Base-by-base conservation (phyloP, 2,329 filamentous ascomycete species). In the Ceratocystis albifundus region DNA sequence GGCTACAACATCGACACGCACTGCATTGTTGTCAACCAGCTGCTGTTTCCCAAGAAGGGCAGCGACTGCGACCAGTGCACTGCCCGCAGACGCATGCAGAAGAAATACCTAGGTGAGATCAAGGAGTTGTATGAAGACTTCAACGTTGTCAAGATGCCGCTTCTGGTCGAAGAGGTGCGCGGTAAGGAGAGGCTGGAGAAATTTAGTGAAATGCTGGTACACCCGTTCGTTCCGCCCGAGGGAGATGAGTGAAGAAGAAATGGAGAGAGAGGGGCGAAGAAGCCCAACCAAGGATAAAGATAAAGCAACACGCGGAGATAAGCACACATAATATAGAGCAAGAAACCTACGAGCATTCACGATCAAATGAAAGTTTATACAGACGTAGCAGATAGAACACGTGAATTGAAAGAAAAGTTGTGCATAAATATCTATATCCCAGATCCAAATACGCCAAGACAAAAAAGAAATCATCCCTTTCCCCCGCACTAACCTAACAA, bases 101-200 rank as follows among this genome's bases (percentile, higher is more conserved):
- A 91, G 81, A 99, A 99, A 80, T 99, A 99, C 75, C 82, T 99
- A 55, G 92, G 97, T 74, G 93, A 99, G 81, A 97, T 97, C 72
- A 92, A 96, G 77, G 94, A 99, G 79, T 79, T 99, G 68, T 99
- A 99, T 75, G 94, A 99, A 76, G 76, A 78, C 68, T 99, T 99
- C 80, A 96, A 99, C 74, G 92, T 99, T 48, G 93, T 99, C 71
- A 93, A 93, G 81, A 97, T 99, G 92, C 94, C 94, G 46, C 77
- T 99, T 73, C 78, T 99, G 68, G 90, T 96, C 0, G 93, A 99
- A 76, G 94, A 99, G 79, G 92, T 99, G 8, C 82, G 94, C 72
- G 94, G 94, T 57, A 96, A 95, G 81, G 93, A 97, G 74, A 93
- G 86, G 77, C 79, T 99, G 71, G 91, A 95, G 77, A 90, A 84